A percentile compares a stretch with the other conserved stretches of the same genome.
Evolutionary conservation across 2,329 filamentous ascomycete genomes (phyloP).

Genomic region (Knoxdaviesia capensis): DNA sequence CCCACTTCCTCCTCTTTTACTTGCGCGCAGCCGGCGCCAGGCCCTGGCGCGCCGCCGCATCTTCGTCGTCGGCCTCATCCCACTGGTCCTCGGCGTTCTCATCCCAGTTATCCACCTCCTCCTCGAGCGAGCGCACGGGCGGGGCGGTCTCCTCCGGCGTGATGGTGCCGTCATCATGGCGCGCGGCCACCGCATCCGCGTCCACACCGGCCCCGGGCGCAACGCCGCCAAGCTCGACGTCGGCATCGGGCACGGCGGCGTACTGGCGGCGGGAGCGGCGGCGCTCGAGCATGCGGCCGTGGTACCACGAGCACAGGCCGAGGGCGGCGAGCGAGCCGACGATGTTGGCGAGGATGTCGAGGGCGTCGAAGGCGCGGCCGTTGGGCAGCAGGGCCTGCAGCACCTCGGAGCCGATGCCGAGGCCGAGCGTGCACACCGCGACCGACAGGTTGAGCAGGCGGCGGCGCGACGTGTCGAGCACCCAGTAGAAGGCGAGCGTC

Average conservation of each 20-base stretch:
- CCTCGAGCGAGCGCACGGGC: constrained; percentile 33
- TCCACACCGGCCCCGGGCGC: too few species aligned
- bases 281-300: constrained; percentile 85
- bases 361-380: constrained; percentile 51
- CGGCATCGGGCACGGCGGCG: constrained; percentile 42
- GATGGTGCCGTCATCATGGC: constrained; percentile 47
- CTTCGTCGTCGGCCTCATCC: constrained; percentile 28
- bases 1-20: too few species aligned
- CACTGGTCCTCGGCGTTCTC: constrained; percentile 50
- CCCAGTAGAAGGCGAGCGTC: constrained; percentile 86
- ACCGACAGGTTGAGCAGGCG: constrained; percentile 71
- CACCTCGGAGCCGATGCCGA: constrained; percentile 58
- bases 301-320: constrained; percentile 71
- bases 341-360: constrained; percentile 76
- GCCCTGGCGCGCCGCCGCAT: constrained; percentile 3
- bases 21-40: too few species aligned
- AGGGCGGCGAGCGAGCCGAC: constrained; percentile 55
- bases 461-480: constrained; percentile 74
- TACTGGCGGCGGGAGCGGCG: constrained; percentile 58
- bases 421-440: constrained; percentile 50
- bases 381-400: constrained; percentile 58
- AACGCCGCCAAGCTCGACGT: constrained; percentile 46
- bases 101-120: constrained; percentile 86
- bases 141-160: constrained; percentile 10
- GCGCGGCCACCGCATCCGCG: constrained; percentile 15